phyloP scores from a whole-genome alignment of 805 yeast genomes.

The Metschnikowia shivogae region DNA sequence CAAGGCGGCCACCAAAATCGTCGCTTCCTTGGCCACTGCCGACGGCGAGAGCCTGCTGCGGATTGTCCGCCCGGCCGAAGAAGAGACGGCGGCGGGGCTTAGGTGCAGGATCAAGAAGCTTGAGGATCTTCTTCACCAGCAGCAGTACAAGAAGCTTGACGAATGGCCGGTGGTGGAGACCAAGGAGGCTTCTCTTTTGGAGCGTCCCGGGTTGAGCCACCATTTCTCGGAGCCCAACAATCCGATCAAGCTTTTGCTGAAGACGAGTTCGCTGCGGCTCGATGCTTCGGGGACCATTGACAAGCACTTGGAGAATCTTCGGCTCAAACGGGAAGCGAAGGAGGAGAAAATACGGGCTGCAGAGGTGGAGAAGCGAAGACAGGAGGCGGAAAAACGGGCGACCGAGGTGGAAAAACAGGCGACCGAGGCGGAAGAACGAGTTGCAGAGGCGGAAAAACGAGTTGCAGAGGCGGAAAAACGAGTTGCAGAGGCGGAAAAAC shows the following conservation, averaged over 20 bases:
- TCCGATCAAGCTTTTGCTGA: conserved; percentile 27
- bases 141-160: conserved; percentile 53
- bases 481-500: too few species aligned
- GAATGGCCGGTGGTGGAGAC: conserved; percentile 36
- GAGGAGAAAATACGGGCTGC: background rate
- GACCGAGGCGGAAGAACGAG: background rate
- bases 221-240: conserved; percentile 5
- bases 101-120: conserved; percentile 69
- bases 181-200: conserved; percentile 7
- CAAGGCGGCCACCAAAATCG: conserved; percentile 30
- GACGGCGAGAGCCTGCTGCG: conserved; percentile 14
- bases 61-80: conserved; percentile 6
- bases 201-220: background rate
- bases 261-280: conserved; percentile 13
- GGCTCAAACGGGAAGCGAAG: conserved; percentile 30
- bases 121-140: conserved; percentile 74
- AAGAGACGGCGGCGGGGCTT: conserved; percentile 47
- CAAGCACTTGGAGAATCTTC: conserved; percentile 40
- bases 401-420: background rate
- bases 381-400: background rate
- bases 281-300: conserved; percentile 38
- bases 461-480: too few species aligned
- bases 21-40: conserved; percentile 22
- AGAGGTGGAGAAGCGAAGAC: background rate
- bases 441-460: too few species aligned